phyloP scores from a whole-genome alignment of 352 stramenopile species.

The Phytophthora hibernalis region DNA sequence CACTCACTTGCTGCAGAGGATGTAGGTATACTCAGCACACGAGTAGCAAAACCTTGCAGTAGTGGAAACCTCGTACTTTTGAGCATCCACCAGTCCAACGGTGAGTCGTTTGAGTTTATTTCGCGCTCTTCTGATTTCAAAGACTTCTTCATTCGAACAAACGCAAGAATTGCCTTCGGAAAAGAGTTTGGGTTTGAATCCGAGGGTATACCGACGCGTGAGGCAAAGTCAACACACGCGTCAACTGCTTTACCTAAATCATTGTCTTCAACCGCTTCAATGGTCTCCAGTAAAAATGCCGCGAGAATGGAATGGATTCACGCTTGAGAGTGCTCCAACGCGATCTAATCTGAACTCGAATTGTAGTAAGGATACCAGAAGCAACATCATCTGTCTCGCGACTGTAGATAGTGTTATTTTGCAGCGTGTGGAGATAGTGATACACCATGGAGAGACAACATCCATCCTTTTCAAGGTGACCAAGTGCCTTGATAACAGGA shows the following conservation, averaged over 20 bases:
- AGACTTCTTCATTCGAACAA: neutral
- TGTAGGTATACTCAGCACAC: neutral
- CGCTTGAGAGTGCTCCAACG: neutral
- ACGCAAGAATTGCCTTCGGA: neutral
- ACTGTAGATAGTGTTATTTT: neutral
- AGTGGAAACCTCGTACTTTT: too few relatives aligned
- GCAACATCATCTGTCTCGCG: neutral
- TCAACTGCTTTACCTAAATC: slow-evolving; percentile 2
- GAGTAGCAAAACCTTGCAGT: too few relatives aligned
- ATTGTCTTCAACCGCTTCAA: neutral
- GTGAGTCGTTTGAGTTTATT: too few relatives aligned
- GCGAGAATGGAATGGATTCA: neutral
- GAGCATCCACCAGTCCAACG: too few relatives aligned
- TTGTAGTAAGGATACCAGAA: neutral
- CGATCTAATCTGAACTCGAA: neutral
- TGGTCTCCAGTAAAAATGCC: neutral
- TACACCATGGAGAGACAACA: slow-evolving; percentile 5
- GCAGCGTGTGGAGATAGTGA: neutral
- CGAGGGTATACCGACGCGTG: neutral
- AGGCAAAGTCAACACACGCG: neutral
- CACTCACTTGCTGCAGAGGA: neutral
- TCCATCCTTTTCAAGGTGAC: neutral
- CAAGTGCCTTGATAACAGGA: neutral
- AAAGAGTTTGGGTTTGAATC: neutral
- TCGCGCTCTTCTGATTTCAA: neutral